These are phyloP conservation scores for Malassezia cuniculi DNA, from an alignment of 1,284 basidiomycete genomes.

Conservation along the genomic window DNA sequence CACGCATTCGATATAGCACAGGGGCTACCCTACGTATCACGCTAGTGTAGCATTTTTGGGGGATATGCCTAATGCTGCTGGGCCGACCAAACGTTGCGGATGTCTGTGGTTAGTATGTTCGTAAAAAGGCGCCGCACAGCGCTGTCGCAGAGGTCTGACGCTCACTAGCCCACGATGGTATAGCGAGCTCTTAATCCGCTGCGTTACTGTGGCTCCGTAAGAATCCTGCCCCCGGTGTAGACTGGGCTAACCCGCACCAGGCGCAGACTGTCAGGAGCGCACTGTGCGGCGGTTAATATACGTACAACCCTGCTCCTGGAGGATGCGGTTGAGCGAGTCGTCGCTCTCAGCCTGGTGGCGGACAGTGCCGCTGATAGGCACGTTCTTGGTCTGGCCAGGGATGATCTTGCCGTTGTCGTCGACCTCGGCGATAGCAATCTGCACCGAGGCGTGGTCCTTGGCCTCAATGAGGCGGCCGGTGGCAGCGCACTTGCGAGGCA, in stretches of 20 bases:
- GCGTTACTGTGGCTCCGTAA: constrained; percentile 30
- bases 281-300: constrained; percentile 29
- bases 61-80: constrained; percentile 29
- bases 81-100: constrained; percentile 36
- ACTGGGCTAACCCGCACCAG: constrained; percentile 15
- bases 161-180: constrained; percentile 33
- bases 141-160: constrained; percentile 42
- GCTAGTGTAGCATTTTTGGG: too few species aligned
- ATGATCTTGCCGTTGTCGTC: constrained; percentile 82
- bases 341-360: constrained; percentile 93
- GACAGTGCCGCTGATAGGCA: constrained; percentile 86
- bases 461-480: constrained; percentile 88
- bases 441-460: constrained; percentile 97
- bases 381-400: constrained; percentile 67
- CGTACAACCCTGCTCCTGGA: constrained; percentile 87
- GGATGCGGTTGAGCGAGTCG: constrained; percentile 90
- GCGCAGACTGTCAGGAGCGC: constrained; percentile 41
- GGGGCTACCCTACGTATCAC: too few species aligned
- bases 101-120: constrained; percentile 18
- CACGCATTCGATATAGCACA: too few species aligned
- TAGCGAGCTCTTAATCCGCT: constrained; percentile 39
- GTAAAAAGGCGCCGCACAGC: not conserved
- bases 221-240: constrained; percentile 36
- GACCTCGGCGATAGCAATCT: constrained; percentile 88
- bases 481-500: constrained; percentile 80